Evolutionary conservation across 331 rosid species (phyloP).

Genomic region (Telfairia occidentalis): DNA sequence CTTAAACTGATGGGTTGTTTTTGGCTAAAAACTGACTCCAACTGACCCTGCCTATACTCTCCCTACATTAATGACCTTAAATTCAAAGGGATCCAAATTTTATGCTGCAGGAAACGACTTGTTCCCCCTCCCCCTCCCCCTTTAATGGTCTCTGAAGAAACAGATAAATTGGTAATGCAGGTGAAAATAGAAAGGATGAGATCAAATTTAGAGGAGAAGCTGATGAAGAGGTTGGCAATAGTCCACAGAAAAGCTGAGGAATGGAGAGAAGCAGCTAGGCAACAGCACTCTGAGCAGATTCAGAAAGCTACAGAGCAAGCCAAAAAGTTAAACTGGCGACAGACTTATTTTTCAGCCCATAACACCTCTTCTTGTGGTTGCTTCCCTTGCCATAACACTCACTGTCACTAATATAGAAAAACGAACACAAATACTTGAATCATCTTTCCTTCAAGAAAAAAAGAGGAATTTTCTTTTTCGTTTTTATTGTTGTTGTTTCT

Average conservation of each 20-base stretch:
- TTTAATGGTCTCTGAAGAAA: background rate
- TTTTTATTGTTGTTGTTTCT: background rate
- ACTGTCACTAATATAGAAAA: conserved; percentile 9
- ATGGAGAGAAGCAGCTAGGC: conserved; percentile 57
- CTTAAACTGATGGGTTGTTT: no score
- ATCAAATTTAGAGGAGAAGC: conserved; percentile 76
- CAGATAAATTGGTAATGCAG: conserved; percentile 22
- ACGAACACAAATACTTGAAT: background rate
- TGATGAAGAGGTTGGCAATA: conserved; percentile 74
- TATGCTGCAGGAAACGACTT: background rate
- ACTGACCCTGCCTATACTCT: no score
- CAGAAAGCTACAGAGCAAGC: conserved; percentile 46
- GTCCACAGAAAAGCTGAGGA: conserved; percentile 92
- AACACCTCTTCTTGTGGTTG: conserved; percentile 51
- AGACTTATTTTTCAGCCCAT: conserved; percentile 32
- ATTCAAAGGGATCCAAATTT: no score
- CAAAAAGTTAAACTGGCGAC: conserved; percentile 37
- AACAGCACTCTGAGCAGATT: conserved; percentile 67
- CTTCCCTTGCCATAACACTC: conserved; percentile 57
- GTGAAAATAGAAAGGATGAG: conserved; percentile 91
- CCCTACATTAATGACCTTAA: no score
- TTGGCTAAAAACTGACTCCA: no score
- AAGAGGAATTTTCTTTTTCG: background rate
- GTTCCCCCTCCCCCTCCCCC: no score
- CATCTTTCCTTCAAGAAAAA: background rate